These are phyloP conservation scores for Botrytis porri DNA, from an alignment of 2,329 filamentous ascomycete species.

Conservation along the genomic window DNA sequence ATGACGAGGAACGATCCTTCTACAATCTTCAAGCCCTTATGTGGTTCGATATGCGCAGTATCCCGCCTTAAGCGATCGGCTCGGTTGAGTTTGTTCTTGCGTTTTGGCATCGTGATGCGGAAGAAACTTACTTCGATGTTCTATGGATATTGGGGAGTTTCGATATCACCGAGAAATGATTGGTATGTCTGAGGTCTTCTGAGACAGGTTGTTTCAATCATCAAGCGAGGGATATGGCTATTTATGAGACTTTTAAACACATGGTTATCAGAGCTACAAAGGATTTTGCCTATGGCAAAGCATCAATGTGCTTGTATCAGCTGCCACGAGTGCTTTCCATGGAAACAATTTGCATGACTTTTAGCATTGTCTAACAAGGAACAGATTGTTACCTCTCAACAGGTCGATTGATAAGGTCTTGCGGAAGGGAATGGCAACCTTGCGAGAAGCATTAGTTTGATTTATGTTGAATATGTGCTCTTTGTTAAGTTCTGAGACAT, in stretches of 20 bases:
- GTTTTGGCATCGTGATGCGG: background rate
- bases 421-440: background rate
- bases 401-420: background rate
- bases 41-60: background rate
- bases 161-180: background rate
- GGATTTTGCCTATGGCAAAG: background rate
- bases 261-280: background rate
- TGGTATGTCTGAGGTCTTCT: background rate
- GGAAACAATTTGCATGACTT: accelerated
- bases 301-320: background rate
- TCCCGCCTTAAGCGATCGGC: background rate
- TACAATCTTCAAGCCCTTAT: background rate
- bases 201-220: background rate
- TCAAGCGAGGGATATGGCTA: too few species aligned
- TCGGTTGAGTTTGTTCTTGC: background rate
- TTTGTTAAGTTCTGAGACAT: background rate
- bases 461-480: background rate
- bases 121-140: background rate
- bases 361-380: background rate
- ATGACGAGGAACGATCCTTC: background rate
- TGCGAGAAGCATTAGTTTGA: background rate
- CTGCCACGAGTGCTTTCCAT: background rate
- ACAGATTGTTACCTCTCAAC: background rate
- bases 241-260: background rate
- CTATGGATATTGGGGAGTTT: too few species aligned